Base-by-base conservation (phyloP, 2,329 filamentous ascomycete species). In the Paracorniculantispora psalliotae region DNA sequence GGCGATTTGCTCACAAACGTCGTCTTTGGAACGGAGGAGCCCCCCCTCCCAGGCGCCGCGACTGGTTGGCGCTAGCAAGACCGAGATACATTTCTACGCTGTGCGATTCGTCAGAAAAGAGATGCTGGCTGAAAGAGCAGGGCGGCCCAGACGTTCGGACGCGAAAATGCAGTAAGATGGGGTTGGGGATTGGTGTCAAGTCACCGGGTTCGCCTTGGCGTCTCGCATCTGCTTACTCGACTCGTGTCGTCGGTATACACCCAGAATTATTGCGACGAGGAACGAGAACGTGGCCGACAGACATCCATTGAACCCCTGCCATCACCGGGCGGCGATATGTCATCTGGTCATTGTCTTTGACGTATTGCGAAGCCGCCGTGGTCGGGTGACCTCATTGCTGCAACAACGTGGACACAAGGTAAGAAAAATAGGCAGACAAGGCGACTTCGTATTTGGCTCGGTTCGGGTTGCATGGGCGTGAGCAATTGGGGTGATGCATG, bases 331-430 rank as follows among this genome's bases (percentile, higher is more conserved):
- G 15, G 5, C 23, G 26, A 25, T 30, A 48, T 57, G 44, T 57
- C 44, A 49, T 57, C 23, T 37, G 30, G 44, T 33, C 53, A 37
- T 9, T 37, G 19, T 10, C 9, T 6, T 26, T 49, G 44, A 17
- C 39, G 10, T 7, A 21, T 25, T 39, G 19, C 39, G 37, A 19
- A 57, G 33, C n/a, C 26, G 44, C 25, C 43, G 43, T 17, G 7
- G 44, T 49, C 54, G 54, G 54, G 54, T 57, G 54, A 57, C 44
- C 54, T 49, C 54, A 41, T 25, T 39, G 15, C 37, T 33, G n/a
- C n/a, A 15, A 19, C 15, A 25, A 23, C 21, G 52, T 26, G 7
- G 19, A 17, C 41, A 15, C 12, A 19, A 19, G 21, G 33, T 41
- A 43, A 15, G 15, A 56, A 26, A 23, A 39, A 23, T 30, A 53